phyloP scores from a whole-genome alignment of 306 rosid genomes.

The Prunus campanulata region DNA sequence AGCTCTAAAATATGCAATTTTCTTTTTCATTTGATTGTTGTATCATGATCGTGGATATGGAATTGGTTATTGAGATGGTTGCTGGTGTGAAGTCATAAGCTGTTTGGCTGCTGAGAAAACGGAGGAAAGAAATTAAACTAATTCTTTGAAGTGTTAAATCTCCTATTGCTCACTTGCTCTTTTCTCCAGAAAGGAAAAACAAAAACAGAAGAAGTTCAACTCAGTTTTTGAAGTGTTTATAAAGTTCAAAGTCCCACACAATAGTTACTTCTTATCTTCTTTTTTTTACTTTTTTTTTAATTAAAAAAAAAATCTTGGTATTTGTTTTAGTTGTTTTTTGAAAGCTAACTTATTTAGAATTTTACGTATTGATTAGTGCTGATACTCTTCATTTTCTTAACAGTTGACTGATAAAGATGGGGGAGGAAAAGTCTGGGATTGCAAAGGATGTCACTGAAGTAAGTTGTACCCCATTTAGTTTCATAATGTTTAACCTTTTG shows the following conservation, averaged over 20 bases:
- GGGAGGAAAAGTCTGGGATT: conserved; percentile 56
- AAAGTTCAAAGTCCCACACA: not conserved
- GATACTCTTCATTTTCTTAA: conserved; percentile 17
- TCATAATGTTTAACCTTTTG: not conserved
- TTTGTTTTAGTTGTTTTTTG: not conserved
- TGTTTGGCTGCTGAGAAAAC: conserved; percentile 10
- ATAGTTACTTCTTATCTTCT: not conserved
- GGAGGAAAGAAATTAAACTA: not conserved
- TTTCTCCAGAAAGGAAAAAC: too few relatives aligned
- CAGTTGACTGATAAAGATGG: conserved; percentile 56
- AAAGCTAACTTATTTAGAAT: conserved; percentile 3
- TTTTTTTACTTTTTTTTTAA: not conserved
- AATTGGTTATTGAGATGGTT: not conserved
- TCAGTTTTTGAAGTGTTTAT: not conserved
- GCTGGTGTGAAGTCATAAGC: not conserved
- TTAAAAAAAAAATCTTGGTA: not conserved
- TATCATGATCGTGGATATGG: not conserved
- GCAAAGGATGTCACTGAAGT: conserved; percentile 89
- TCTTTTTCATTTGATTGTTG: not conserved
- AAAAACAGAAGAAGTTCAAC: not conserved
- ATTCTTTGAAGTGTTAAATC: not conserved
- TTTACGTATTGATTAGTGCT: not conserved
- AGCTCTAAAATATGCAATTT: not conserved
- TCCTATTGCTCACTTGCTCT: too few relatives aligned
- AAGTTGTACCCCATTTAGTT: conserved; percentile 25